phyloP scores from a whole-genome alignment of 345 rosid genomes.

The Eucalyptus victrix region DNA sequence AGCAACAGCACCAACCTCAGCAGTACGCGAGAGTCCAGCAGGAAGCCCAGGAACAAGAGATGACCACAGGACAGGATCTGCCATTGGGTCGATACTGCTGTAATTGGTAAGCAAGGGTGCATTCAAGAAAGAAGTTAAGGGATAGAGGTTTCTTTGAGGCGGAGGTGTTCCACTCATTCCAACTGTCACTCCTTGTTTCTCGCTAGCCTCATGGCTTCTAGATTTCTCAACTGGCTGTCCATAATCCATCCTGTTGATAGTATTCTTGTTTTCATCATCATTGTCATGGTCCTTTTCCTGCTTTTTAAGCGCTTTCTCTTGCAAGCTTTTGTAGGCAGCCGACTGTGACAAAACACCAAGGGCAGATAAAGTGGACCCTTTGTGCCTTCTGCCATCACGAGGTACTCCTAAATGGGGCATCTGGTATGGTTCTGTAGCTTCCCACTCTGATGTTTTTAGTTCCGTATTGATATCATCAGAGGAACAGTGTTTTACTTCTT shows the following conservation, averaged over 20 bases:
- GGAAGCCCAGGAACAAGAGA: slow-evolving; percentile 64
- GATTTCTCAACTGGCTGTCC: slow-evolving; percentile 78
- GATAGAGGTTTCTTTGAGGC: slow-evolving; percentile 68
- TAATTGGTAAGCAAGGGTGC: slow-evolving; percentile 82
- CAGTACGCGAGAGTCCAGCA: slow-evolving; percentile 41
- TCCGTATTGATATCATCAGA: slow-evolving; percentile 63
- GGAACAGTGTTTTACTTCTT: slow-evolving; percentile 38
- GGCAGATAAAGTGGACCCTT: slow-evolving; percentile 48
- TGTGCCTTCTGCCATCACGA: slow-evolving; percentile 30
- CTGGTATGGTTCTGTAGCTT: slow-evolving; percentile 75
- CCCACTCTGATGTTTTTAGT: slow-evolving; percentile 66
- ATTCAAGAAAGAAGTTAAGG: slow-evolving; percentile 69
- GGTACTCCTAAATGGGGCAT: slow-evolving; percentile 65
- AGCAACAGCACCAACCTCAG: slow-evolving; percentile 46
- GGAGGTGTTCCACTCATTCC: slow-evolving; percentile 57
- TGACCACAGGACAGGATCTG: slow-evolving; percentile 83
- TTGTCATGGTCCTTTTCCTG: slow-evolving; percentile 49
- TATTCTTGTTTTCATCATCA: slow-evolving; percentile 70
- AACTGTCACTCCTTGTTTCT: slow-evolving; percentile 43
- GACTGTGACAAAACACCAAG: slow-evolving; percentile 75
- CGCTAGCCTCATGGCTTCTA: slow-evolving; percentile 31
- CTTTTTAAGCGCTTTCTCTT: slow-evolving; percentile 65
- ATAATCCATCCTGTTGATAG: slow-evolving; percentile 52
- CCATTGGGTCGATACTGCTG: slow-evolving; percentile 55
- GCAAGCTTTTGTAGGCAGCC: slow-evolving; percentile 69